Percentiles rank a stretch among this genome's conserved stretches.
These are phyloP conservation scores for Conticribra guillardii DNA, from an alignment of 108 stramenopile species.

Conservation along the genomic window DNA sequence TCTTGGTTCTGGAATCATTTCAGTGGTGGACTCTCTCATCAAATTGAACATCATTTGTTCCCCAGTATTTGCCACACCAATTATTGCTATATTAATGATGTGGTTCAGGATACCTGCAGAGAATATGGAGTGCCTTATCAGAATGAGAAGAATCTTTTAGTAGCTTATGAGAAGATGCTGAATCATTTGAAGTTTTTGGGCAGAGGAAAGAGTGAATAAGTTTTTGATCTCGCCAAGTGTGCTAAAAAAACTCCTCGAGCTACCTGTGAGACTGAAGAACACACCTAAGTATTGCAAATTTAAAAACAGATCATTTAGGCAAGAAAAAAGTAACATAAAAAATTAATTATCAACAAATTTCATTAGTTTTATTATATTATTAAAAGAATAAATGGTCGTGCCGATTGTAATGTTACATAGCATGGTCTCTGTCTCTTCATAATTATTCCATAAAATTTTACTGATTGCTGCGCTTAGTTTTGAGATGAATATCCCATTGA, in stretches of 20 bases:
- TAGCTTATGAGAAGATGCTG: constrained; percentile 62
- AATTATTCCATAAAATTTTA: no score
- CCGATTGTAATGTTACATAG: no score
- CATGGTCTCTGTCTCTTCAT: no score
- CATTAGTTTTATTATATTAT: no score
- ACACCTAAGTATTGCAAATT: no score
- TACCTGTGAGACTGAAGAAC: background rate
- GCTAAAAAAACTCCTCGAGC: background rate
- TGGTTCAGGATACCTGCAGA: constrained; percentile 58
- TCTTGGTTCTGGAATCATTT: constrained; percentile 78
- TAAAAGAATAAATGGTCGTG: no score
- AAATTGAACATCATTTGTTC: constrained; percentile 92
- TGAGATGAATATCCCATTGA: no score
- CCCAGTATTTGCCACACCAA: constrained; percentile 79
- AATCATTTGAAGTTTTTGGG: constrained; percentile 57
- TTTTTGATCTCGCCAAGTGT: background rate
- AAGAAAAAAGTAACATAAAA: no score
- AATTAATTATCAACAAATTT: no score
- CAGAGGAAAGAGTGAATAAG: constrained; percentile 32
- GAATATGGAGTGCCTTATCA: constrained; percentile 69
- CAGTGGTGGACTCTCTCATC: constrained; percentile 86
- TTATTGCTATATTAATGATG: constrained; percentile 60
- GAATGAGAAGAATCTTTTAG: constrained; percentile 42
- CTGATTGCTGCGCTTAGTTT: no score
- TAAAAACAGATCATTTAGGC: no score